Base-by-base conservation (phyloP, 176 grass and related monocot genomes). In the Phragmites australis region DNA sequence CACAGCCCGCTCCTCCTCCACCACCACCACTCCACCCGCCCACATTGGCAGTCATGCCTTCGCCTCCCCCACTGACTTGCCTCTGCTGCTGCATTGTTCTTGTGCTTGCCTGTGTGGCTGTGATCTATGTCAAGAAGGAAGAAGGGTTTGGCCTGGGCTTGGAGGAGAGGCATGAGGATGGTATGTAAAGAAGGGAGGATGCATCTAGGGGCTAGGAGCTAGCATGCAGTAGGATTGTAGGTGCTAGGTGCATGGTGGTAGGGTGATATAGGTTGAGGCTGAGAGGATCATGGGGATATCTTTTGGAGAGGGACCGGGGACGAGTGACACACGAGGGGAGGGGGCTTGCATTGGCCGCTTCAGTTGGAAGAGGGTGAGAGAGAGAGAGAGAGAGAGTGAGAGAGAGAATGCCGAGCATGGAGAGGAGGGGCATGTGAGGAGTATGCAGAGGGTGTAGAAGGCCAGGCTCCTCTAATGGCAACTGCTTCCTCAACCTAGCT, bases 271-370 rank as follows among this genome's bases (percentile, higher is more conserved):
- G 83, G 74, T 46, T 73, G 79, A 82, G 76, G 84, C 55, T 43
- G 82, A 73, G 94, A 90, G 83, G 87, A 93, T 99, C 90, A 86
- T 86, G 90, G 77, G 60, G 81, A 89, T 90, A 99, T 99, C 92
- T 99, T 99, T 91, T 81, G 91, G 90, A 99, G 88, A 95, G 93
- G 76, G 90, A 99, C 84, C 53, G 63, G 63, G 82, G 92, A 93
- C 84, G 90, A n/a, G 89, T 81, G 96, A 99, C 90, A 93, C 90
- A 86, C 88, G 82, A 66, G 86, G 56, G 9, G 9, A 44, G 21
- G 74, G 76, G 58, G 87, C 65, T 22, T 43, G 54, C 9, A 11
- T 11, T 25, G 0, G 15, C 0, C 1, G 31, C 37, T 39, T 31
- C 19, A 64, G 31, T 10, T 10, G 6, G 5, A 7, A 21, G 31